Conservation (phyloP, 768 basidiomycete species). For the Leucocoprinus sp. region DNA sequence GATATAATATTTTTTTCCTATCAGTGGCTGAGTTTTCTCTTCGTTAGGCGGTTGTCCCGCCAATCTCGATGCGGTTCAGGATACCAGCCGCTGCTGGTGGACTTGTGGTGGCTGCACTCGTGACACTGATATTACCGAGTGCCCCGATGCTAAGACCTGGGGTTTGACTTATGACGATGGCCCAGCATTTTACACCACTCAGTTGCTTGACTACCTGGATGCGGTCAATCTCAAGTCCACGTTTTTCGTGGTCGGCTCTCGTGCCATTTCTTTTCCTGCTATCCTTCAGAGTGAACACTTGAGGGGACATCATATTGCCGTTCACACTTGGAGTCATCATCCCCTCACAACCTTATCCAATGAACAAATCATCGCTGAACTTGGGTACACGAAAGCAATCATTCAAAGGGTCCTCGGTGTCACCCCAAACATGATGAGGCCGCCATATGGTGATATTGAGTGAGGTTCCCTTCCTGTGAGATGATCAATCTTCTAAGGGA, state of each 20-base stretch:
- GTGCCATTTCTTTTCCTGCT: slow-evolving; percentile 60
- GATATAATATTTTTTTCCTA: slow-evolving; percentile 2
- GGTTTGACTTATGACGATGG: slow-evolving; percentile 69
- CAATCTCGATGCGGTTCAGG: slow-evolving; percentile 47
- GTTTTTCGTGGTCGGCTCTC: slow-evolving; percentile 84
- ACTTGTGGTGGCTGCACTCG: slow-evolving; percentile 68
- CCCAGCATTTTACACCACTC: slow-evolving; percentile 68
- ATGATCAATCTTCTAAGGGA: slow-evolving; percentile 6
- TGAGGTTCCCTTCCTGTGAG: slow-evolving; percentile 21
- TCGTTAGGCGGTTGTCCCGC: slow-evolving; percentile 48
- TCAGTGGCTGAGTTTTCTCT: slow-evolving; percentile 4
- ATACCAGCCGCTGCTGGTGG: slow-evolving; percentile 67
- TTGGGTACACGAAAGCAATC: slow-evolving; percentile 81
- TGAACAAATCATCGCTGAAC: slow-evolving; percentile 78
- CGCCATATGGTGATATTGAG: slow-evolving; percentile 80
- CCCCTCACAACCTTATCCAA: slow-evolving; percentile 66
- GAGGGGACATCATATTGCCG: slow-evolving; percentile 69
- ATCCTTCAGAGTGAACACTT: slow-evolving; percentile 73
- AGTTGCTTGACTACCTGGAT: slow-evolving; percentile 65
- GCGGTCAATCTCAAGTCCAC: slow-evolving; percentile 62
- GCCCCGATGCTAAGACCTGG: slow-evolving; percentile 57
- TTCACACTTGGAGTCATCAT: slow-evolving; percentile 65
- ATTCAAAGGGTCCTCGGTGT: slow-evolving; percentile 78
- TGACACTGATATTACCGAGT: slow-evolving; percentile 62
- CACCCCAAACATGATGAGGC: slow-evolving; percentile 72